Evolutionary conservation across 1,284 basidiomycete species (phyloP), one percentile per base, ranked within the genome.

Genomic region (Salmacisia buchloeana): DNA sequence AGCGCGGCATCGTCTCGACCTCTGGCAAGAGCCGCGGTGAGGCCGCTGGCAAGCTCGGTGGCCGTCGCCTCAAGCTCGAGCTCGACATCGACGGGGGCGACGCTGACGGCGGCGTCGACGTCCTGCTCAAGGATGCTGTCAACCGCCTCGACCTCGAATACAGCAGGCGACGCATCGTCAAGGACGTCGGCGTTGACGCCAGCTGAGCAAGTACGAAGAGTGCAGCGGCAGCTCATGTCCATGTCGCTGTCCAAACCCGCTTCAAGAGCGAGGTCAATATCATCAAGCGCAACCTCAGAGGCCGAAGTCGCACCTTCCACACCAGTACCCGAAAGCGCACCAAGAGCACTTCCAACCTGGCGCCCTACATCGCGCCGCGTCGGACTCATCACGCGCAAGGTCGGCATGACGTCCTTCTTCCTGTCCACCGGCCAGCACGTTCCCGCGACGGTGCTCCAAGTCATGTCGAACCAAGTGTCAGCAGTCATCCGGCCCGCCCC

Each of bases 351-450:
- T 31, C 27, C 49, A 54, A 33, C 38, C 67, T 97, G 94, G 94
- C 88, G 88, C 23, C 90, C 94, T 35, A 84, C 85, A 61, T 93
- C 92, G 3, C 85, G 90, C 69, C 88, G 88, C 49, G 86, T 86
- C 18, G 97, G 94, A 10, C 84, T 97, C 66, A 89, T 99, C 78
- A 94, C 92, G 25, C 85, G 89, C 64, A 99, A 99, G 83, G 87
- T 91, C 58, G 96, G 96, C 52, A 98, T 98, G 94, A 90, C 91
- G 5, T 86, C 87, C 13, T 83, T 97, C 76, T 98, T 92, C 90
- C 90, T 94, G 77, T 86, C 90, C 76, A 88, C 91, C 66, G 96
- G 96, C 36, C 86, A 86, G 45, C 84, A 90, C 63, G 84, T 89
- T 71, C 94, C 96, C 1, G 92, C 96, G 15, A 98, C 96, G 0